These are phyloP conservation scores for Alternaria metachromatica DNA, from an alignment of 2,329 filamentous ascomycete genomes.

Conservation along the genomic window DNA sequence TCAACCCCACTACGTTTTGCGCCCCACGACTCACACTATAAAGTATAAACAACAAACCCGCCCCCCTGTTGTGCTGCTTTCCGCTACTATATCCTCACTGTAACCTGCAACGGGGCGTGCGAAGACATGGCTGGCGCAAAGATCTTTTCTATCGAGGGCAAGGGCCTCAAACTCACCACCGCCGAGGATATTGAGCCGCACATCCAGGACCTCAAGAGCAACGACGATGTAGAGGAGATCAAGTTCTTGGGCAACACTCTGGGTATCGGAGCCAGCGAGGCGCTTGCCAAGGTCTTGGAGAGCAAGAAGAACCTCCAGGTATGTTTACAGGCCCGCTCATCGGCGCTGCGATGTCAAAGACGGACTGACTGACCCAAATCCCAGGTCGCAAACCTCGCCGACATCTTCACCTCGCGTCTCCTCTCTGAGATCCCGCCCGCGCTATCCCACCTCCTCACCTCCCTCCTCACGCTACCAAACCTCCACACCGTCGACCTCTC, in stretches of 20 bases:
- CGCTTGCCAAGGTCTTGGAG: conserved; percentile 80
- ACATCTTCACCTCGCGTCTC: conserved; percentile 96
- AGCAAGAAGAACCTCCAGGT: conserved; percentile 84
- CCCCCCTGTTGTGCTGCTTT: conserved; percentile 1
- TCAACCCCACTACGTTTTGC: conserved; percentile 33
- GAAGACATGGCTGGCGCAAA: conserved; percentile 59
- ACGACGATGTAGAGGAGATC: conserved; percentile 81
- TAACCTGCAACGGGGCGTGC: background rate
- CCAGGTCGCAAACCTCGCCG: conserved; percentile 82
- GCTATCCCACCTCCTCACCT: conserved; percentile 81
- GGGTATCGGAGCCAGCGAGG: conserved; percentile 85
- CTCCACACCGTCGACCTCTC: conserved; percentile 94
- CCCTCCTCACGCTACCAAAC: conserved; percentile 83
- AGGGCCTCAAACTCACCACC: conserved; percentile 89
- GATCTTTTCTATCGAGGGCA: conserved; percentile 89
- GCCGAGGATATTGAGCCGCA: conserved; percentile 86
- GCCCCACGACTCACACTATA: conserved; percentile 4
- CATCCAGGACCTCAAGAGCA: conserved; percentile 75
- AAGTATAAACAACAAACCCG: background rate
- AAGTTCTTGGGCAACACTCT: conserved; percentile 89
- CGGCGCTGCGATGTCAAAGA: background rate
- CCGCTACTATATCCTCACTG: conserved; percentile 2
- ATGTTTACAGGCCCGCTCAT: conserved; percentile 11
- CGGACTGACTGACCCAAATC: conserved; percentile 38
- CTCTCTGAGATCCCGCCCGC: conserved; percentile 93